Conservation (phyloP, 2,329 filamentous ascomycete genomes). For the Nothophaeocryptopus gaeumannii region DNA sequence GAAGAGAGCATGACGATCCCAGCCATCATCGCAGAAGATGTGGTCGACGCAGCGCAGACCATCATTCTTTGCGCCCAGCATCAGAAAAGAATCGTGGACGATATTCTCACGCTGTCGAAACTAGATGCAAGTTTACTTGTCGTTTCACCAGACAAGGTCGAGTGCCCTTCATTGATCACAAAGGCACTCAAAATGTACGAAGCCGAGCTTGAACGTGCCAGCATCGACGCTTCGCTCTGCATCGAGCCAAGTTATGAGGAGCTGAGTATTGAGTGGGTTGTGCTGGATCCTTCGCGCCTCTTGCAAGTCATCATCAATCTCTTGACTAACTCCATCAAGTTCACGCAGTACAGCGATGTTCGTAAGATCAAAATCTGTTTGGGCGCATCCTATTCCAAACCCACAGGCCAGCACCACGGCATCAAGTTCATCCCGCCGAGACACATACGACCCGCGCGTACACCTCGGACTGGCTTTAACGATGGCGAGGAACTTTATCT, state of each 20-base stretch:
- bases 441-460: constrained; percentile 23
- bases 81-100: constrained; percentile 50
- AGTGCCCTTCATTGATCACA: constrained; percentile 36
- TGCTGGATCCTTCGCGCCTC: constrained; percentile 43
- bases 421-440: constrained; percentile 34
- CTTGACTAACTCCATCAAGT: constrained; percentile 49
- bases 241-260: constrained; percentile 38
- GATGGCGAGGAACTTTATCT: constrained; percentile 39
- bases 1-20: constrained; percentile 29
- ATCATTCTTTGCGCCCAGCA: constrained; percentile 48
- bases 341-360: constrained; percentile 39
- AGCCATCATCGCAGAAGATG: constrained; percentile 21
- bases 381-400: constrained; percentile 36
- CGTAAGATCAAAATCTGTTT: constrained; percentile 40
- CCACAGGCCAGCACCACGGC: constrained; percentile 33
- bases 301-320: constrained; percentile 45
- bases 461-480: constrained; percentile 33
- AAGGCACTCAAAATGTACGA: constrained; percentile 36
- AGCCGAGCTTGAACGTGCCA: constrained; percentile 28
- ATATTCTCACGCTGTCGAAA: constrained; percentile 47
- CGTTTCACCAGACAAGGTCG: constrained; percentile 42
- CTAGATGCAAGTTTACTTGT: constrained; percentile 45
- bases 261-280: constrained; percentile 39
- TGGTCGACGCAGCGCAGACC: constrained; percentile 36
- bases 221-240: constrained; percentile 26